These are phyloP conservation scores for Solanum hybrid DNA, from an alignment of 305 asterid species.

Conservation along the genomic window DNA sequence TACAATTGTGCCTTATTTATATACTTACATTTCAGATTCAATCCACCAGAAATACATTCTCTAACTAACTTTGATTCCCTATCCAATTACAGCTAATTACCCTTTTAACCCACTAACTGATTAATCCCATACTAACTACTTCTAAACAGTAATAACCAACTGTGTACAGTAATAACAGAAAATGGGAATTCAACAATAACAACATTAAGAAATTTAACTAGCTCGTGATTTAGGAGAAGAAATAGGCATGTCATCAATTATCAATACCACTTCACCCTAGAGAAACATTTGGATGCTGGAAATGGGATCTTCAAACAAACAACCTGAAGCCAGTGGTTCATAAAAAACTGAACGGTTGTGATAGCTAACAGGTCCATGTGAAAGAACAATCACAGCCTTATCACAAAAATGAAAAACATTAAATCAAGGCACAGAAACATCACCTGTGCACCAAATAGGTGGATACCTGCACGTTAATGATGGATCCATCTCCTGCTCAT, in stretches of 20 bases:
- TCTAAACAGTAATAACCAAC: no score
- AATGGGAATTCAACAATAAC: not conserved
- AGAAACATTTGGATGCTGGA: not conserved
- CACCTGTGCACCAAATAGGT: not conserved
- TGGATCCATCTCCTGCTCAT: not conserved
- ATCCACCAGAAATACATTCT: no score
- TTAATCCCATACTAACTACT: no score
- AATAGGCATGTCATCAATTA: not conserved
- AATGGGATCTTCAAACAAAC: not conserved
- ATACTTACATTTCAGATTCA: no score
- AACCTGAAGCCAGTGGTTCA: not conserved
- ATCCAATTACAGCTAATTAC: no score
- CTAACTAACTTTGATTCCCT: no score
- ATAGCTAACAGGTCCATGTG: not conserved
- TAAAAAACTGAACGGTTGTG: not conserved
- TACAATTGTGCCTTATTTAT: no score
- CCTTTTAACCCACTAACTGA: no score
- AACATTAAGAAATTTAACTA: not conserved
- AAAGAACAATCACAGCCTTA: not conserved
- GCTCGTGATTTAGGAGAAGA: not conserved
- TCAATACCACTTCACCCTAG: not conserved
- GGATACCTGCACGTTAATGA: not conserved
- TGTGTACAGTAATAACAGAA: no score
- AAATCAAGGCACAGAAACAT: not conserved
- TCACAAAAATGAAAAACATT: not conserved